phyloP scores from a whole-genome alignment of 805 yeast species.

The Saccharomyces mikatae region DNA sequence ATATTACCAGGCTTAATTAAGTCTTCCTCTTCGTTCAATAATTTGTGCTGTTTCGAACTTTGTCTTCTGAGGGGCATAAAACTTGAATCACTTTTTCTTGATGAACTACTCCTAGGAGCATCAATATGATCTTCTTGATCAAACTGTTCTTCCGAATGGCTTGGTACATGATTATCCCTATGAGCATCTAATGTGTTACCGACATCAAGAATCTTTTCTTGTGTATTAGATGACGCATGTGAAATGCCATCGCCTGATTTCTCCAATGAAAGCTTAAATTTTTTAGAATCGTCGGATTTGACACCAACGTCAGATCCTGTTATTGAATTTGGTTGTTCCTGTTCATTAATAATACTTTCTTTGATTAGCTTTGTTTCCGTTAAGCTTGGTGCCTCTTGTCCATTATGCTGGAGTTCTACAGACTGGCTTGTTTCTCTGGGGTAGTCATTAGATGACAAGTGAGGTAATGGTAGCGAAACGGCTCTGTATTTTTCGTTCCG shows the following conservation, averaged over 20 bases:
- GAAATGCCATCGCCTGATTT: not conserved
- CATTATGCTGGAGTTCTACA: not conserved
- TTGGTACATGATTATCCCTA: not conserved
- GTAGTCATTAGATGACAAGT: not conserved
- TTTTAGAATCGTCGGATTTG: not conserved
- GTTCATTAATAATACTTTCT: not conserved
- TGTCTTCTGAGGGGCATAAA: not conserved
- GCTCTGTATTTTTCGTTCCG: not conserved
- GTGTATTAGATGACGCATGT: not conserved
- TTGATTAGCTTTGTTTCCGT: not conserved
- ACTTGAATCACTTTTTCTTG: not conserved
- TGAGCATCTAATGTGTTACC: not conserved
- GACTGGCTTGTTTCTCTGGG: not conserved
- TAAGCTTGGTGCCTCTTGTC: not conserved
- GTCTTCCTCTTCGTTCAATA: constrained; percentile 11
- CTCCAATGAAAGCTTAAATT: not conserved
- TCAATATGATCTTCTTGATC: not conserved
- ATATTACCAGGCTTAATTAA: constrained; percentile 17
- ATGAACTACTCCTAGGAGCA: not conserved
- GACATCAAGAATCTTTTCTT: not conserved
- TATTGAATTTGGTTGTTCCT: not conserved
- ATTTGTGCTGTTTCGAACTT: not conserved
- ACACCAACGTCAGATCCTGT: not conserved
- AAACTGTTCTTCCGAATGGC: not conserved
- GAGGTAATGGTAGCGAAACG: not conserved